A percentile compares a stretch with the other conserved stretches of the same genome.
phyloP scores from a whole-genome alignment of 495 filamentous ascomycete species.

The Elasticomyces elasticus region DNA sequence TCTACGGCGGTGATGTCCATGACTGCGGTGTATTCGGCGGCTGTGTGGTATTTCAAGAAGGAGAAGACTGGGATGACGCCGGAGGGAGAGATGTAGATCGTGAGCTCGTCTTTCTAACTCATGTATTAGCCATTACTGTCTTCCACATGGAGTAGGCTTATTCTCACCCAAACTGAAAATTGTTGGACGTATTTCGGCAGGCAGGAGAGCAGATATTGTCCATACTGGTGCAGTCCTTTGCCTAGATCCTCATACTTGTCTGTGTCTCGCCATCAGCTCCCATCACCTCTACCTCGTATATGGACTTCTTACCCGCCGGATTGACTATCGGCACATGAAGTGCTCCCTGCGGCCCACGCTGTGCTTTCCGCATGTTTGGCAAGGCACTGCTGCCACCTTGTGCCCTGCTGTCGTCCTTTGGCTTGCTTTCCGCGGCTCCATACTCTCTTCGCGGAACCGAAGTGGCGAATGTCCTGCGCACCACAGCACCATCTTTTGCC shows the following conservation, averaged over 20 bases:
- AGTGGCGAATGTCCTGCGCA: conserved; percentile 26
- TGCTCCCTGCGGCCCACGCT: conserved; percentile 39
- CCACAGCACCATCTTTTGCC: conserved; percentile 1
- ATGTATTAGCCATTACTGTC: too few relatives aligned
- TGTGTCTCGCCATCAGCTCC: conserved; percentile 1
- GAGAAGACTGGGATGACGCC: conserved; percentile 83
- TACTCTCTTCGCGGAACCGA: conserved; percentile 20
- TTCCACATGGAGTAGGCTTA: too few relatives aligned
- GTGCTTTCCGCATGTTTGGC: conserved; percentile 32
- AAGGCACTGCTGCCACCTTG: conserved; percentile 21
- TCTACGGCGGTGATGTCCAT: conserved; percentile 89
- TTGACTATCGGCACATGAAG: conserved; percentile 70
- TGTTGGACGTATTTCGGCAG: conserved; percentile 98
- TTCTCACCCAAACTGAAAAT: conserved; percentile 16
- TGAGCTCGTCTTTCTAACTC: conserved; percentile 99
- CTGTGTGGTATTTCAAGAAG: conserved; percentile 95
- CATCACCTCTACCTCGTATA: background rate
- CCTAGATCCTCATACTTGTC: conserved; percentile 84
- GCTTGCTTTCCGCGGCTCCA: conserved; percentile 21
- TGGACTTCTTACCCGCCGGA: conserved; percentile 42
- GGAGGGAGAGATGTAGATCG: conserved; percentile 79
- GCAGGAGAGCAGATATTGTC: conserved; percentile 91
- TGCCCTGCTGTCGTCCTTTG: background rate
- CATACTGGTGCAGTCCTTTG: conserved; percentile 80
- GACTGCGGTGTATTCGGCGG: conserved; percentile 90